Evolutionary conservation across 139 green algal genomes (phyloP).

Genomic region (Coelastrella sp.): DNA sequence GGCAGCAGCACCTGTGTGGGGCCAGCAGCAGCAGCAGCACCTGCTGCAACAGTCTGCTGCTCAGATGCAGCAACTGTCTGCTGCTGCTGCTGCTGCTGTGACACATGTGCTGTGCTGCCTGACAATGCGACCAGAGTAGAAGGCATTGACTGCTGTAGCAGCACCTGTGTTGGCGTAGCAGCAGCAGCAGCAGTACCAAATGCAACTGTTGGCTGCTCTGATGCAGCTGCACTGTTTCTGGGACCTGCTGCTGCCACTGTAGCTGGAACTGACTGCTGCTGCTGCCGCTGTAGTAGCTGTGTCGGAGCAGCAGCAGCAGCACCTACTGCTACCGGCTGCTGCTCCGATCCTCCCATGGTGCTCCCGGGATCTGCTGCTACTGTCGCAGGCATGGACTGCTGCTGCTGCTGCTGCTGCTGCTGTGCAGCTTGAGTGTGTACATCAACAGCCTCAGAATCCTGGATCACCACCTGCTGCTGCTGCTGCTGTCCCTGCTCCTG

Average conservation of each 20-base stretch:
- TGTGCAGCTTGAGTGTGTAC: not conserved
- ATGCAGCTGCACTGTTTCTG: not conserved
- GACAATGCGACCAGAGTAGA: not conserved
- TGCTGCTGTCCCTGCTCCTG: too few relatives aligned
- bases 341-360: not conserved
- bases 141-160: not conserved
- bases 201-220: not conserved
- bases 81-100: not conserved
- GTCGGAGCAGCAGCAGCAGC: not conserved
- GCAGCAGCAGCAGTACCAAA: not conserved
- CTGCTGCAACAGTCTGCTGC: too few relatives aligned
- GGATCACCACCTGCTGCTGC: not conserved
- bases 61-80: not conserved
- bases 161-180: not conserved
- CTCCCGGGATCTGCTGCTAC: not conserved
- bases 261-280: not conserved
- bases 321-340: not conserved
- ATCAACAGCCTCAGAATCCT: not conserved
- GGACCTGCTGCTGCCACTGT: not conserved
- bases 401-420: too few relatives aligned
- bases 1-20: not conserved
- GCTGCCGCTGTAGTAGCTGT: not conserved
- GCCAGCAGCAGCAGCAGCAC: not conserved
- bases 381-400: slow-evolving; percentile 6
- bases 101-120: too few relatives aligned